A percentile compares a stretch with the other conserved stretches of the same genome.
Evolutionary conservation across 2,329 filamentous ascomycete genomes (phyloP).

Genomic region (Pseudogymnoascus destructans): DNA sequence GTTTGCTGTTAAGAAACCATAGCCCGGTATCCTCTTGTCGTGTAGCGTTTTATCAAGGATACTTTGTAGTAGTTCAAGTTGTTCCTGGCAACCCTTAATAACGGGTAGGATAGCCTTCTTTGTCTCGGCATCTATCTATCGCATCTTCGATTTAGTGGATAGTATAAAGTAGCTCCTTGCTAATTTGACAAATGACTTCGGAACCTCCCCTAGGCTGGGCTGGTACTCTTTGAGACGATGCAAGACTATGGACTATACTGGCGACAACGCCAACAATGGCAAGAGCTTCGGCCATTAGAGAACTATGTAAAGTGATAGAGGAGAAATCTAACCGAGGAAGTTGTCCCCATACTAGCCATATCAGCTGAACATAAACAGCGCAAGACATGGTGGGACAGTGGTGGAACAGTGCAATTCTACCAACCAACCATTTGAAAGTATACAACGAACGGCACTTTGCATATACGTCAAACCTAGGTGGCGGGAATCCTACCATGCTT

Average conservation of each 20-base stretch:
- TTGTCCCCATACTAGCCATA: background rate
- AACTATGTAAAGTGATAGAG: background rate
- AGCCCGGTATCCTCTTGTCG: constrained; percentile 26
- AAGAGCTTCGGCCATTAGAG: constrained; percentile 18
- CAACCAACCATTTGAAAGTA: no score
- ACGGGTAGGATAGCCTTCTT: constrained; percentile 2
- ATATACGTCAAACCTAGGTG: no score
- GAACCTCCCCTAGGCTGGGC: constrained; percentile 6
- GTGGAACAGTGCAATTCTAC: background rate
- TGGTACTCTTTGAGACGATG: constrained; percentile 10
- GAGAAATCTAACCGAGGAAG: background rate
- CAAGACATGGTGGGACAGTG: background rate
- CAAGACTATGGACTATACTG: constrained; percentile 15
- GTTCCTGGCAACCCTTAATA: constrained; percentile 7
- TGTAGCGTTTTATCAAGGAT: constrained; percentile 9
- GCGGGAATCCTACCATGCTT: no score
- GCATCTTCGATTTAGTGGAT: constrained; percentile 1
- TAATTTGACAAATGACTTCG: constrained; percentile 6
- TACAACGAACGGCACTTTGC: no score
- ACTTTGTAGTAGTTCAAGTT: constrained; percentile 9
- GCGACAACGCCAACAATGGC: constrained; percentile 16
- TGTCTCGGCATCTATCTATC: constrained; percentile 2
- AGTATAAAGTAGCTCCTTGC: constrained; percentile 3
- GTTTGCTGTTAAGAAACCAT: constrained; percentile 26
- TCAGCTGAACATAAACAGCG: background rate